Base-by-base conservation (phyloP, 768 basidiomycete genomes). In the Boletus coccyginus region DNA sequence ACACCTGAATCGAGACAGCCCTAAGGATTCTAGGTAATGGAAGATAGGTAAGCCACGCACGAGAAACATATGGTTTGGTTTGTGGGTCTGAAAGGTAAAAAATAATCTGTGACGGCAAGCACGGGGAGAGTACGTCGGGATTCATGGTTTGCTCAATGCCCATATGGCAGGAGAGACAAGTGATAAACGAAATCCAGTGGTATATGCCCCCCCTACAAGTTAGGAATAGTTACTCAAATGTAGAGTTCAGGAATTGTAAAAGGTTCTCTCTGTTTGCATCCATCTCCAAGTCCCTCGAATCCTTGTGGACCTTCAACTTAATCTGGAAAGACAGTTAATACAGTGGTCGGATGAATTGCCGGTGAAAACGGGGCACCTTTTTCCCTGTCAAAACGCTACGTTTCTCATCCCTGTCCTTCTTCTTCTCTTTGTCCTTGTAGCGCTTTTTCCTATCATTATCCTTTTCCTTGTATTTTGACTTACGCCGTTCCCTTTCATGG, bases 231-330 rank as follows among this genome's bases (percentile, higher is more conserved):
- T 62, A 70, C 52, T 55, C 60, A 3, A 70, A 81, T 13, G 82
- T 77, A 31, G 82, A 78, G 61, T 85, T 85, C 57, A 85, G 62
- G 61, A 85, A 85, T 53, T 77, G 73, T 16, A 85, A 62, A 53
- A 85, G 64, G 60, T 81, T 76, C 68, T 76, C 63, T 40, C 84
- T 73, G 53, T 85, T 85, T 19, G 76, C 78, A 56, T 86, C 84
- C 59, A 82, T 71, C 62, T 82, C 82, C 40, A 78, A 67, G 57
- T 85, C 84, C 19, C 70, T 77, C 41, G 78, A 79, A 50, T 82
- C 81, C 62, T 81, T 83, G 73, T 81, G 82, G 13, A 86, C 80
- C 66, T 83, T 85, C 41, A 85, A 66, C 65, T 85, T 85, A 46
- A 85, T 85, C 84, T 85, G 55, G 19, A 24, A 42, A 21, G 8